Evolutionary conservation across 2,329 filamentous ascomycete genomes (phyloP), one percentile per base, ranked within the genome.

Genomic region (Hypoxylon sp.): DNA sequence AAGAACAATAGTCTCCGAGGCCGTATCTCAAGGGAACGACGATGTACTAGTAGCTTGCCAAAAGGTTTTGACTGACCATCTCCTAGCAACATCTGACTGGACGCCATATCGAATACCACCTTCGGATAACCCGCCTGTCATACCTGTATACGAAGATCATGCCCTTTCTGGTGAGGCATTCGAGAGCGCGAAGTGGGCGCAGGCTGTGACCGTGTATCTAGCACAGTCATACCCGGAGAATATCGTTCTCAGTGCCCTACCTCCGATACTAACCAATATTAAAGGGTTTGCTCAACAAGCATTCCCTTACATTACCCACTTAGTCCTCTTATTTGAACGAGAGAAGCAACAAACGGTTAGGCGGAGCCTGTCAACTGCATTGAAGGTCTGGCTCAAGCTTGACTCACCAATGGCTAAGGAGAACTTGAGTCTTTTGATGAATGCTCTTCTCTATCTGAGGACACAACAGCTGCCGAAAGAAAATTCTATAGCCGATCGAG

Each of bases 381-480:
- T 89, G 50, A 83, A 78, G 25, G 71, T 75, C 7, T 90, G 88
- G 78, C 81, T 97, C 25, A 71, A 73, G 2, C 71, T 73, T 55
- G 70, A 73, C 52, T 70, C 76, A 8, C 56, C 69, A 1, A 61
- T 61, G 47, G 81, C 75, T 1, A 80, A 79, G 48, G 78, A 84
- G 4, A 90, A 90, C 62, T 73, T 88, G 40, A 85, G 84, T 53
- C 79, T 94, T 25, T 74, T 96, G 1, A 80, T 97, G 27, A 88
- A 90, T 57, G 83, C 87, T 3, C 77, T 99, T 20, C 74, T 99
- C 2, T 99, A 97, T 66, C 79, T 99, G n/a, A 84, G 91, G 26
- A 91, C 88, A 3, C 92, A 95, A 65, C 78, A 82, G 19, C 73
- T 87, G 9, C 89, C 89, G 0, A 81, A 84, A 8, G 94, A 99